Base-by-base conservation (phyloP, 2,329 filamentous ascomycete genomes). In the Exserohilum turcica region DNA sequence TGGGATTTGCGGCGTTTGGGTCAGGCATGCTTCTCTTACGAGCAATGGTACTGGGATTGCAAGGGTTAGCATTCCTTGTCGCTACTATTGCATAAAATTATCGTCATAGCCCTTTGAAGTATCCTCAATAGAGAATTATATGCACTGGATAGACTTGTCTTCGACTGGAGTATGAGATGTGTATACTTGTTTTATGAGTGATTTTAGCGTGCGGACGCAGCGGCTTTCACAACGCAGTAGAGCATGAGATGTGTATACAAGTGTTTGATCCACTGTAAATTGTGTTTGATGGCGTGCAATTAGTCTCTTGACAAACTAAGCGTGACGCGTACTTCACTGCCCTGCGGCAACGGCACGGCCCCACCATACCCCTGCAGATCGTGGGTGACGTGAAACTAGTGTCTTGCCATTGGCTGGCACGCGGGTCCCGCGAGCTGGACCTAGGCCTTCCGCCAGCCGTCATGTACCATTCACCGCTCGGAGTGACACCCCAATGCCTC, bases 391-490 rank as follows among this genome's bases (percentile, higher is more conserved):
- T 60, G 21, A 53, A 64, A 66, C 59, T 57, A 2, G 37, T 27
- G 32, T 36, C 43, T 21, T 50, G 51, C 60, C 15, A 69, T 71
- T 70, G 66, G 67, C 43, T 38, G 48, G 49, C 35, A n/a, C 28
- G 19, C 64, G 60, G 27, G 7, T n/a, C 43, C 40, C 31, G 28
- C 48, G 37, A 35, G 8, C 54, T 67, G 63, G 67, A 70, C 69
- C 69, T 66, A 69, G 69, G 48, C 49, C 52, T 45, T 56, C 52
- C 43, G 33, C 21, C 39, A 33, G 28, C 38, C 32, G 43, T 49
- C 43, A 50, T 57, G 45, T 50, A 55, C 53, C 36, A 54, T 61
- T 70, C 67, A 72, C 69, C 67, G 60, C 61, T 56, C 50, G 49
- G 54, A 52, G 52, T 61, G 29, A 52, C 56, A 43, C 54, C 62